Evolutionary conservation across 1,139 yeast genomes (phyloP), one percentile per base, ranked within the genome.

Genomic region (Sporopachydermia cereana): DNA sequence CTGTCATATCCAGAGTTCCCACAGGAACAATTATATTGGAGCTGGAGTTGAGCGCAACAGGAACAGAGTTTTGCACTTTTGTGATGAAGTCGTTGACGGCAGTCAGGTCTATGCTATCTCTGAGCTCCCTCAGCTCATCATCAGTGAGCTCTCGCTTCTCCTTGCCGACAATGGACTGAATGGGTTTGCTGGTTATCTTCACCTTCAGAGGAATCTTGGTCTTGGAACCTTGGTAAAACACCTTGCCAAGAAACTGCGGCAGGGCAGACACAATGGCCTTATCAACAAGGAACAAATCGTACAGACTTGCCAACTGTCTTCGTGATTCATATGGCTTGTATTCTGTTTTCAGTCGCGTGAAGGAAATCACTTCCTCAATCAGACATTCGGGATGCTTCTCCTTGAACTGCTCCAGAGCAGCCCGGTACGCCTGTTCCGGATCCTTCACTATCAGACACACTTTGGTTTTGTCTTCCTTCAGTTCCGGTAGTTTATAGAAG

Each of bases 291-390:
- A 34, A 34, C 39, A 34, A 7, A n/a, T 34, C 39, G 57, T 71
- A 80, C 45, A 72, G 75, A 9, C 67, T 57, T 46, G 69, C 62
- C 49, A 83, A 71, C 51, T 77, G 77, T 65, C 89, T 78, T 61
- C 82, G 77, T 54, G 80, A 74, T 60, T 83, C 91, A 53, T 64
- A 82, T 36, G 79, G 72, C 60, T 80, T 79, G 64, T 74, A 82
- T 47, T 76, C 79, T 18, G 79, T 77, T 58, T 81, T 81, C 49
- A 83, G 63, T 45, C 39, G 18, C 7, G 39, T 34, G 39, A 34
- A 34, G 22, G 39, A 34, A 34, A 34, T 34, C 12, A 34, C 22
- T 34, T 34, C 39, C 17, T 34, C 39, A 34, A 34, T 34, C 7
- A n/a, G 39, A 21, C 39, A 34, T 9, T 5, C 5, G 17, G 18